Conservation (phyloP, 2,329 filamentous ascomycete species). For the Monosporascus sp. region DNA sequence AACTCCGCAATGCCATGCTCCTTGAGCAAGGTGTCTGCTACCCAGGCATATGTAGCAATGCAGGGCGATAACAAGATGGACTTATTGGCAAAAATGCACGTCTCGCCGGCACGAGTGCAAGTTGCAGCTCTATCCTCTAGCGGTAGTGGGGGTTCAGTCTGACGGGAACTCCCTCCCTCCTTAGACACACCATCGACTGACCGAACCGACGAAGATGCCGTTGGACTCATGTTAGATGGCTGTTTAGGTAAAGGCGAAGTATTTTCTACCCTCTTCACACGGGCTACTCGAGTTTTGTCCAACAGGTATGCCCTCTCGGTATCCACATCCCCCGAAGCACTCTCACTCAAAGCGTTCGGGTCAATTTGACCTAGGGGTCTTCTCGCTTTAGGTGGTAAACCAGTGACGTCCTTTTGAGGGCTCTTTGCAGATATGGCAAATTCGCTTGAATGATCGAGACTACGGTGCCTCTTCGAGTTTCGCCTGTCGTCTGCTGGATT, state of each 20-base stretch:
- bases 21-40: conserved; percentile 33
- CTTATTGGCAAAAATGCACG: conserved; percentile 33
- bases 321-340: not conserved
- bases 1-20: conserved; percentile 36
- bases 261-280: not conserved
- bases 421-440: not conserved
- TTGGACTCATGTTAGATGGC: not conserved
- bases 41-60: conserved; percentile 29
- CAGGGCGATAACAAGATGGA: conserved; percentile 37
- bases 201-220: not conserved
- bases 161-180: not conserved
- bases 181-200: not conserved
- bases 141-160: not conserved
- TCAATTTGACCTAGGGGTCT: conserved; percentile 13
- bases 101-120: conserved; percentile 27
- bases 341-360: conserved; percentile 5
- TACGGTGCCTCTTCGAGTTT: not conserved
- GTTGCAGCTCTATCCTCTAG: conserved; percentile 1
- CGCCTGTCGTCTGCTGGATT: not conserved
- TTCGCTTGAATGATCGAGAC: not conserved
- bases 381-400: conserved; percentile 2
- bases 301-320: not conserved
- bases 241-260: not conserved
- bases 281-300: no score
- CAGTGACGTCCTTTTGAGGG: not conserved